Evolutionary conservation across 495 filamentous ascomycete genomes (phyloP).

Genomic region (Xylaria nigripes): DNA sequence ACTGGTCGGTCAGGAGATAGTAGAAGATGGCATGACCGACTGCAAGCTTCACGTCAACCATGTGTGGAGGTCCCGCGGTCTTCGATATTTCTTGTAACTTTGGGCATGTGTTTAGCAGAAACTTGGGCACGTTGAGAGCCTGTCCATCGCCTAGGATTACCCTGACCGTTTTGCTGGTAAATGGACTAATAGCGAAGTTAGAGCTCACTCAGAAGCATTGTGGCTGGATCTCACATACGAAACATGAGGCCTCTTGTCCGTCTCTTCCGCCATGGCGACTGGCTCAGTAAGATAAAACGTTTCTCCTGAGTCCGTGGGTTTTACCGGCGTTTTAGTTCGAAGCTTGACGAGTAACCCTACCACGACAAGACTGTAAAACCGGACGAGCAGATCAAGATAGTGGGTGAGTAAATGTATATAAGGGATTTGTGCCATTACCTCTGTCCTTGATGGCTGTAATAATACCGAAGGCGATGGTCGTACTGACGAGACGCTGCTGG

Average conservation of each 20-base stretch:
- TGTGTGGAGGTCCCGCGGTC: neutral
- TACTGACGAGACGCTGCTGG: neutral
- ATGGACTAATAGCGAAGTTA: conserved; percentile 1
- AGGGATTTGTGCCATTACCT: conserved; percentile 3
- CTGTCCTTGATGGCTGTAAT: neutral
- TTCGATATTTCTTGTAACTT: neutral
- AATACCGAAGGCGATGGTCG: neutral
- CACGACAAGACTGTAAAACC: conserved; percentile 1
- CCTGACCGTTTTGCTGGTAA: neutral
- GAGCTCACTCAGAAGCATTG: neutral
- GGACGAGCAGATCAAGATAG: neutral
- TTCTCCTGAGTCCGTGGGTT: neutral
- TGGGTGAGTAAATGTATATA: conserved; percentile 4
- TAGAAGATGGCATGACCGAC: conserved; percentile 16
- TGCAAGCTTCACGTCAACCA: neutral
- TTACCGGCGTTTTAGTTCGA: neutral
- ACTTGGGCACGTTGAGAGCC: conserved; percentile 1
- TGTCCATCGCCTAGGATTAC: neutral
- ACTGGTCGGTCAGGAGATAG: conserved; percentile 14
- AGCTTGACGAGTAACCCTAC: neutral
- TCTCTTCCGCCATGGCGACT: conserved; percentile 1
- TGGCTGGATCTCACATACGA: conserved; percentile 5
- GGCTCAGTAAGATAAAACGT: neutral
- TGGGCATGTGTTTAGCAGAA: conserved; percentile 2
- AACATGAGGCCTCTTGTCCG: conserved; percentile 4